Evolutionary conservation across 208 protist genomes (phyloP).

Genomic region (Trypanosoma rangeli): DNA sequence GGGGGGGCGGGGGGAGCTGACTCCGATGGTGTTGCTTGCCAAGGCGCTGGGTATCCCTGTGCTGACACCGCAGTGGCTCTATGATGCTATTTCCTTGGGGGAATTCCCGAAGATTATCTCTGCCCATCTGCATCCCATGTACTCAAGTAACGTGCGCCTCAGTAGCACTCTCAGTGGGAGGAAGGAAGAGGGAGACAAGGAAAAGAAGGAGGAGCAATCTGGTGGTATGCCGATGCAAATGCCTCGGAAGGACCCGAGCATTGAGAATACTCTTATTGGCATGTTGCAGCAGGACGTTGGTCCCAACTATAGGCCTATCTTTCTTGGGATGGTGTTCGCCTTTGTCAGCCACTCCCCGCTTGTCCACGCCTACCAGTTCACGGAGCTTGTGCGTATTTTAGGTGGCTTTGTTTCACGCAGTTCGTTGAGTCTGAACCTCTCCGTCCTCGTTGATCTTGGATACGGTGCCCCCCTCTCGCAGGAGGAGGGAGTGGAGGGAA

Average conservation of each 20-base stretch:
- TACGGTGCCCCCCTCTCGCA: not conserved
- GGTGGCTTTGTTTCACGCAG: slow-evolving; percentile 63
- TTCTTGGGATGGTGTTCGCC: slow-evolving; percentile 51
- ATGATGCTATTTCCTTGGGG: slow-evolving; percentile 62
- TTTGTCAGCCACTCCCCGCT: slow-evolving; percentile 22
- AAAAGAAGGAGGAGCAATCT: not conserved
- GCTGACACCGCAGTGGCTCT: slow-evolving; percentile 66
- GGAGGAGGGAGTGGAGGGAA: not conserved
- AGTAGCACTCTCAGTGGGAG: not conserved
- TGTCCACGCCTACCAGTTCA: slow-evolving; percentile 40
- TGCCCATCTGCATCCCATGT: slow-evolving; percentile 15
- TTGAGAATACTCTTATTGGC: slow-evolving; percentile 9
- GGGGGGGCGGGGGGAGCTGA: slow-evolving; percentile 32
- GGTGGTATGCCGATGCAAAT: not conserved
- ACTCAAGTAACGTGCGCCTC: not conserved
- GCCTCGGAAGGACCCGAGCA: not conserved
- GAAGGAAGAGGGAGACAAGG: not conserved
- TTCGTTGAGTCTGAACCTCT: slow-evolving; percentile 37
- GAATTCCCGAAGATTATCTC: slow-evolving; percentile 42
- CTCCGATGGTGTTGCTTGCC: slow-evolving; percentile 45
- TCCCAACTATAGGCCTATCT: slow-evolving; percentile 57
- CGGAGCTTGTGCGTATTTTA: slow-evolving; percentile 57
- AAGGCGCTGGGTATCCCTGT: slow-evolving; percentile 64
- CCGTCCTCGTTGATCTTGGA: slow-evolving; percentile 51
- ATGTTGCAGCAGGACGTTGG: slow-evolving; percentile 28